Evolutionary conservation across 228 moss, liverwort and hornwort species (phyloP).

Genomic region (Sphagnum magellanicum): DNA sequence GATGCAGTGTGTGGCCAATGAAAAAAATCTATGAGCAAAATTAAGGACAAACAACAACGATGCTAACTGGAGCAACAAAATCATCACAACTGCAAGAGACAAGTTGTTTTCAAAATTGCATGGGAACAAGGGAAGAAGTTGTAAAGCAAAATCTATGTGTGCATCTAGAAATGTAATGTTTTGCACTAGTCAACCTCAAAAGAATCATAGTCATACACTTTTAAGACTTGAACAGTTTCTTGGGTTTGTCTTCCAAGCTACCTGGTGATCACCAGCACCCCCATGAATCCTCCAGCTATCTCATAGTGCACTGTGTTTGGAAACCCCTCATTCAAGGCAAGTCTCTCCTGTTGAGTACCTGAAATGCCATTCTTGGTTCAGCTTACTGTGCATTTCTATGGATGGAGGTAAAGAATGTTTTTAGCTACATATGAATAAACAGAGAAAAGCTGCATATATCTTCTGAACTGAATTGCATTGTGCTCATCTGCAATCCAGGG

Average conservation of each 20-base stretch:
- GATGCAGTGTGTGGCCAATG: too few relatives aligned
- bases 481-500: background rate
- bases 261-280: conserved; percentile 49
- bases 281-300: conserved; percentile 83
- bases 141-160: too few relatives aligned
- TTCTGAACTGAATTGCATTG: background rate
- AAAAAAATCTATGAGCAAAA: too few relatives aligned
- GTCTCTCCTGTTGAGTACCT: conserved; percentile 63
- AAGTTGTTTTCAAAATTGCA: too few relatives aligned
- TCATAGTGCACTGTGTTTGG: conserved; percentile 72
- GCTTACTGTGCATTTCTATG: background rate
- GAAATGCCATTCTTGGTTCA: background rate
- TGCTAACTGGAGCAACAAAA: too few relatives aligned
- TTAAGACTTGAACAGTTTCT: background rate
- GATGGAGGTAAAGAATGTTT: background rate
- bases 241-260: conserved; percentile 3
- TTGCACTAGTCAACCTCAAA: too few relatives aligned
- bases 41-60: too few relatives aligned
- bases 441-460: background rate
- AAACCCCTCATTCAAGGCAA: conserved; percentile 56
- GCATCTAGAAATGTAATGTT: too few relatives aligned
- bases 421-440: background rate
- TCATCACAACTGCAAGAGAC: too few relatives aligned
- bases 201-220: background rate
- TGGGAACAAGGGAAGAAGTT: too few relatives aligned